phyloP scores from a whole-genome alignment of 306 rosid genomes.

The Malus sylvestris region DNA sequence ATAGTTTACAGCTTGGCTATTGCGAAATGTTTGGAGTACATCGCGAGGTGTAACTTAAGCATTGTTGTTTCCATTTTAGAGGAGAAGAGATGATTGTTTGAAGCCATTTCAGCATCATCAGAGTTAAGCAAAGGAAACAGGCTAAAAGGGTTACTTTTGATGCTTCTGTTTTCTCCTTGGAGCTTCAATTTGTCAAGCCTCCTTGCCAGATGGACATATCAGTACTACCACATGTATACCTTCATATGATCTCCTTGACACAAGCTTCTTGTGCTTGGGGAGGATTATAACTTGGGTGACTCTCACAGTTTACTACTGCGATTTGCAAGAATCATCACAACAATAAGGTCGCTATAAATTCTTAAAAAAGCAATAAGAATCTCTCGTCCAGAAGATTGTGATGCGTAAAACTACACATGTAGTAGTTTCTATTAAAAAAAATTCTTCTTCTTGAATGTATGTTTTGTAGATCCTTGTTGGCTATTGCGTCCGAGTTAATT shows the following conservation, averaged over 20 bases:
- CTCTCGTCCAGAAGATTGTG: too few relatives aligned
- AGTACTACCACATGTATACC: too few relatives aligned
- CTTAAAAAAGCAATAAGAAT: too few relatives aligned
- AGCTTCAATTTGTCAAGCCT: constrained; percentile 22
- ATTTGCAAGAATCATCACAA: not conserved
- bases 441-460: too few relatives aligned
- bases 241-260: constrained; percentile 17
- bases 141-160: constrained; percentile 32
- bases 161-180: constrained; percentile 38
- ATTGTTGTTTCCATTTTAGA: constrained; percentile 39
- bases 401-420: too few relatives aligned
- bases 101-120: constrained; percentile 27
- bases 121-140: constrained; percentile 34
- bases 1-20: not conserved
- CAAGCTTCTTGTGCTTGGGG: constrained; percentile 24
- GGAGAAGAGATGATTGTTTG: constrained; percentile 12
- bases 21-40: not conserved
- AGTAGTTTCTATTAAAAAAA: too few relatives aligned
- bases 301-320: not conserved
- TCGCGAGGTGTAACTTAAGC: constrained; percentile 42
- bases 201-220: not conserved
- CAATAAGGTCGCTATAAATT: not conserved
- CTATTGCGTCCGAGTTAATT: too few relatives aligned
- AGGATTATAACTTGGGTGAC: constrained; percentile 35
- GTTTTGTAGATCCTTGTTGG: too few relatives aligned